These are phyloP conservation scores for Camelina hispida DNA, from an alignment of 345 rosid species.

Conservation along the genomic window DNA sequence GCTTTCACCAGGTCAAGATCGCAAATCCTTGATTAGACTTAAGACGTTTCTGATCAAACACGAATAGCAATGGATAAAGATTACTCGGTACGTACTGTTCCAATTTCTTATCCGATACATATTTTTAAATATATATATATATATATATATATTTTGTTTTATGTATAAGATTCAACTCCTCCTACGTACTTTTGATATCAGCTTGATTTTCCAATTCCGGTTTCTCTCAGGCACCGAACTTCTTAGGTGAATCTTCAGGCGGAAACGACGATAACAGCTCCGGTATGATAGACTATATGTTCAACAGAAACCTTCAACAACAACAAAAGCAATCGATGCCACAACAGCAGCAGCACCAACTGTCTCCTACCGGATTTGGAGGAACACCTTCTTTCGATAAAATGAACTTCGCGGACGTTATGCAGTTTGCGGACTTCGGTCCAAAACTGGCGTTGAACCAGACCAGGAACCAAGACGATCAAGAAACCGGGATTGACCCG, in stretches of 20 bases:
- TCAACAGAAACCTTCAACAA: slow-evolving; percentile 54
- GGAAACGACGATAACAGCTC: slow-evolving; percentile 47
- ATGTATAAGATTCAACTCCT: slow-evolving; percentile 36
- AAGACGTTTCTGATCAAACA: slow-evolving; percentile 33
- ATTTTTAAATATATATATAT: slow-evolving; percentile 12
- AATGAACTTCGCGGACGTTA: slow-evolving; percentile 80
- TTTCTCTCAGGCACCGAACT: slow-evolving; percentile 54
- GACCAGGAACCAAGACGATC: slow-evolving; percentile 59
- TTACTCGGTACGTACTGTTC: slow-evolving; percentile 62
- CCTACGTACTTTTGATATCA: slow-evolving; percentile 31
- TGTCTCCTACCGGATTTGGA: slow-evolving; percentile 51
- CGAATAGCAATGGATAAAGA: slow-evolving; percentile 67
- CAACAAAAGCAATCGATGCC: slow-evolving; percentile 50
- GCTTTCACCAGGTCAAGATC: slow-evolving; percentile 27
- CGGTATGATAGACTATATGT: slow-evolving; percentile 67
- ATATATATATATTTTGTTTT: too few species aligned
- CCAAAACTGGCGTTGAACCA: slow-evolving; percentile 75
- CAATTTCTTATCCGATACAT: not conserved
- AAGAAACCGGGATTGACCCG: slow-evolving; percentile 75
- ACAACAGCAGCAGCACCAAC: slow-evolving; percentile 52
- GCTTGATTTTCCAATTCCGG: slow-evolving; percentile 36
- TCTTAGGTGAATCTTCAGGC: slow-evolving; percentile 53
- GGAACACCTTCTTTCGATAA: slow-evolving; percentile 64
- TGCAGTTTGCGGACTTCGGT: slow-evolving; percentile 91
- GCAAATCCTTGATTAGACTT: not conserved